phyloP scores from a whole-genome alignment of 768 basidiomycete species.

The Panus rudis region DNA sequence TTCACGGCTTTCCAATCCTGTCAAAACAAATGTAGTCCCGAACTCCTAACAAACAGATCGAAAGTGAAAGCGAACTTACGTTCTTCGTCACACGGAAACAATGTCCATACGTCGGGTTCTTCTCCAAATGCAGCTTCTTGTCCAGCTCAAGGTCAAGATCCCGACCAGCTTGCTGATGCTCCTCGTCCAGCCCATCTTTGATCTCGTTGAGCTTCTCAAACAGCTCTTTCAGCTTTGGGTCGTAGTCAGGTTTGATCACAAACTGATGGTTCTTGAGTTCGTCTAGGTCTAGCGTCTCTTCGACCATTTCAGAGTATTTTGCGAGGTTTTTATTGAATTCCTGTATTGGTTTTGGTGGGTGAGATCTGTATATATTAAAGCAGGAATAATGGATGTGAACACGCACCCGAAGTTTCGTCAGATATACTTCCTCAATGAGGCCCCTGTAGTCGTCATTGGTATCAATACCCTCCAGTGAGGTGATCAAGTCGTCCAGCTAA shows the following conservation, averaged over 20 bases:
- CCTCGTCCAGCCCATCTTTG: conserved; percentile 75
- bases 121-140: conserved; percentile 95
- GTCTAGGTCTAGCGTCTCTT: conserved; percentile 88
- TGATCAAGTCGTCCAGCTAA: conserved; percentile 72
- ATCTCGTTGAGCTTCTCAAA: conserved; percentile 60
- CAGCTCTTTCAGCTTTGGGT: conserved; percentile 62
- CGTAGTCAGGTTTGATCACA: conserved; percentile 90
- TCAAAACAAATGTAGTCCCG: background rate
- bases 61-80: conserved; percentile 35
- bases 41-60: background rate
- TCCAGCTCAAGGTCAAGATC: conserved; percentile 80
- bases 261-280: conserved; percentile 82
- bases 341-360: too few relatives aligned
- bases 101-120: conserved; percentile 83
- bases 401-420: conserved; percentile 52
- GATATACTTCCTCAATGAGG: conserved; percentile 64
- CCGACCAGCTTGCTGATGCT: conserved; percentile 62
- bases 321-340: conserved; percentile 52
- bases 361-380: background rate
- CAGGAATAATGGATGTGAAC: background rate
- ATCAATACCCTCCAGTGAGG: conserved; percentile 46
- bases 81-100: conserved; percentile 90
- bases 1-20: conserved; percentile 77
- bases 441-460: conserved; percentile 38
- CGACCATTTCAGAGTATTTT: conserved; percentile 91